Percentiles rank a stretch among this genome's conserved stretches.
These are phyloP conservation scores for Neophaeococcomyces aloes DNA, from an alignment of 2,329 filamentous ascomycete genomes.

Conservation along the genomic window DNA sequence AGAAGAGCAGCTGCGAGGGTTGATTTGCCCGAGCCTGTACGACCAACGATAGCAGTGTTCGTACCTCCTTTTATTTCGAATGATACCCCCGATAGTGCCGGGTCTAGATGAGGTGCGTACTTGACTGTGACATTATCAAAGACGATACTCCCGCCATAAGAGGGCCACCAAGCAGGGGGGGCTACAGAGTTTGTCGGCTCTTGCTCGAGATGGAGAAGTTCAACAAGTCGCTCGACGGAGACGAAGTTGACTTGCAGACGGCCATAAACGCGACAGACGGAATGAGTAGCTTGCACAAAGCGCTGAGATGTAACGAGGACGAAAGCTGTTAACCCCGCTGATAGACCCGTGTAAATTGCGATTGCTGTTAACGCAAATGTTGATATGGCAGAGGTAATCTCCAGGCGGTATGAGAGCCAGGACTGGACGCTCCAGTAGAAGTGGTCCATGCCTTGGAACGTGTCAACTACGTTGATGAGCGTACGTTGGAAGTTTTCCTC, in stretches of 20 bases:
- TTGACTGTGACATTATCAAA: constrained; percentile 70
- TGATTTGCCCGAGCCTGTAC: constrained; percentile 72
- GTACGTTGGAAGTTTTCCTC: constrained; percentile 69
- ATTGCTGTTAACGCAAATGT: constrained; percentile 64
- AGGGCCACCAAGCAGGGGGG: constrained; percentile 69
- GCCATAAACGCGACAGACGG: constrained; percentile 68
- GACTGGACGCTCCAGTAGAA: constrained; percentile 86
- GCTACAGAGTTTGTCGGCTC: constrained; percentile 57
- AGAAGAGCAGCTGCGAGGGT: constrained; percentile 57
- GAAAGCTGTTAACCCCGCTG: constrained; percentile 72
- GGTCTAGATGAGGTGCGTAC: constrained; percentile 68
- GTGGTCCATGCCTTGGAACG: constrained; percentile 89
- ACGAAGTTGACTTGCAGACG: constrained; percentile 87
- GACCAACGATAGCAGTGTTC: constrained; percentile 67
- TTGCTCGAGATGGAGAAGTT: constrained; percentile 67
- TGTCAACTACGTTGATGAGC: constrained; percentile 71
- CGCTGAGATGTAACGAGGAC: constrained; percentile 60
- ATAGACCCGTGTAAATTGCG: constrained; percentile 63
- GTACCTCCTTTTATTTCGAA: constrained; percentile 69
- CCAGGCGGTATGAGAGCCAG: constrained; percentile 75
- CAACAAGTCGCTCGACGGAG: constrained; percentile 74
- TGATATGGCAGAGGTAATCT: constrained; percentile 58
- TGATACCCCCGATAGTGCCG: constrained; percentile 56
- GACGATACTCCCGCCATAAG: constrained; percentile 57
- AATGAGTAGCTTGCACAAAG: constrained; percentile 59